Base-by-base conservation (phyloP, 225 moss, liverwort and hornwort species). In the Physcomitrellopsis africana region DNA sequence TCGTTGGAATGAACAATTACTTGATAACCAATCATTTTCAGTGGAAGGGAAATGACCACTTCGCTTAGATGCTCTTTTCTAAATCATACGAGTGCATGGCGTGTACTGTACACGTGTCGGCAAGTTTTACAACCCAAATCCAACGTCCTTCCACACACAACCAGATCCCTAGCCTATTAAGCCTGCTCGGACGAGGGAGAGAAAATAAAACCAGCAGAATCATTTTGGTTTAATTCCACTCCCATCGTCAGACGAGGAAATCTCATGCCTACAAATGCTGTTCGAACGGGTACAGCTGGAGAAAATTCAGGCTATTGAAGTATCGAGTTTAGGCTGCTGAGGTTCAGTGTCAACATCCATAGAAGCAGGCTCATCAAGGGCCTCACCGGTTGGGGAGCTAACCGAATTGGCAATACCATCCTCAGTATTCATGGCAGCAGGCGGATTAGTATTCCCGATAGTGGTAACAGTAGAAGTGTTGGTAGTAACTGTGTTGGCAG, bases 131-230 rank as follows among this genome's bases (percentile, higher is more conserved):
- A 87, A 82, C 1, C 82, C 87, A 81, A 23, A 93, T 85, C 18
- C 83, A 81, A 46, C 84, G 77, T 8, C 87, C 84, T 77, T 87
- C 90, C 76, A 89, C 83, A 53, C 86, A 89, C 44, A 84, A 82
- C 53, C 87, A 83, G 44, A 89, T 83, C 77, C 90, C 93, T 64
- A 82, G 70, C 60, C 87, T 81, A 70, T 88, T 87, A 51, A 92
- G 85, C 64, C 86, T 91, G 73, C 72, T 70, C 51, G 88, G 86
- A 72, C 83, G 81, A 41, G 79, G 13, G 86, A 76, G 14, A 88
- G 79, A 54, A 51, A 17, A 86, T 60, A 16, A 80, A 81, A 7
- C 88, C 88, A 5, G 86, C 81, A 26, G 90, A 86, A 77, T 92
- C 83, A 10, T 84, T 90, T 76, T 89, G 86, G 65, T 92, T 66